These are phyloP conservation scores for Hypomontagnella monticulosa DNA, from an alignment of 495 filamentous ascomycete species.

Conservation along the genomic window DNA sequence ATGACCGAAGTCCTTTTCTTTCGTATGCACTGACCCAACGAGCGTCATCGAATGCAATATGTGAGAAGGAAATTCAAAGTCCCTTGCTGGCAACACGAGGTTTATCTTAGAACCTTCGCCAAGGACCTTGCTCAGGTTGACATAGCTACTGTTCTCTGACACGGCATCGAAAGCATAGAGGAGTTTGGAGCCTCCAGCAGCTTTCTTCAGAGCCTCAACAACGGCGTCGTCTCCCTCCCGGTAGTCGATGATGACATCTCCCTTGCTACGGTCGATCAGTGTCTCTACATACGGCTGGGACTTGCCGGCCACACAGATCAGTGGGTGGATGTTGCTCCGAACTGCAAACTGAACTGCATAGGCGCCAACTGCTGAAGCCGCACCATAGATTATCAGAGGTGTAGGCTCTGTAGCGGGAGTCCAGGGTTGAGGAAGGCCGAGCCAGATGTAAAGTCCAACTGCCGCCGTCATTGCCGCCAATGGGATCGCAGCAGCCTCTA, in stretches of 20 bases:
- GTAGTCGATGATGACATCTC: slow-evolving; percentile 78
- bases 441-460: slow-evolving; percentile 66
- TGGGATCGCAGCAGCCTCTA: slow-evolving; percentile 75
- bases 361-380: slow-evolving; percentile 70
- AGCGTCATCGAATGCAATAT: slow-evolving; percentile 48
- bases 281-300: slow-evolving; percentile 64
- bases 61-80: slow-evolving; percentile 48
- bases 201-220: slow-evolving; percentile 60
- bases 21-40: slow-evolving; percentile 63
- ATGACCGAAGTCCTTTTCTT: slow-evolving; percentile 65
- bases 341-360: slow-evolving; percentile 74
- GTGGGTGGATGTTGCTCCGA: slow-evolving; percentile 75
- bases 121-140: slow-evolving; percentile 52
- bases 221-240: slow-evolving; percentile 67
- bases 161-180: slow-evolving; percentile 70
- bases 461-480: slow-evolving; percentile 80
- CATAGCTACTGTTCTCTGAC: slow-evolving; percentile 60
- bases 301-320: slow-evolving; percentile 74
- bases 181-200: slow-evolving; percentile 47
- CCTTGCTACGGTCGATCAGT: slow-evolving; percentile 69
- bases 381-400: slow-evolving; percentile 67
- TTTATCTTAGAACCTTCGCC: slow-evolving; percentile 60
- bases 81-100: slow-evolving; percentile 59
- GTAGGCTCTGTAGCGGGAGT: slow-evolving; percentile 51
- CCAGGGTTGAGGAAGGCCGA: slow-evolving; percentile 75